phyloP scores from a whole-genome alignment of 192 early-diverging fungal genomes.

The Podila epicladia region DNA sequence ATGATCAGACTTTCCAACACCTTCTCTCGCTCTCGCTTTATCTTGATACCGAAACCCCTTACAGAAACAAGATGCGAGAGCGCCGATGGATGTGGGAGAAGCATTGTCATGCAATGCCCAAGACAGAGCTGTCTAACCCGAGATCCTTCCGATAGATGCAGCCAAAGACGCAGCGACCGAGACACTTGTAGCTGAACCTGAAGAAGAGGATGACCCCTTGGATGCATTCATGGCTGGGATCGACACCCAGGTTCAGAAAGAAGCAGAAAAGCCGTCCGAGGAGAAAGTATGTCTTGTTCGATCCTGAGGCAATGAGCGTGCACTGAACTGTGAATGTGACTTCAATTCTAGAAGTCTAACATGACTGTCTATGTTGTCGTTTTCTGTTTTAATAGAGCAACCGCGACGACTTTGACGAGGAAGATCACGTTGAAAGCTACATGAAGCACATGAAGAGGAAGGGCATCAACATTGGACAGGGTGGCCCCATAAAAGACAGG shows the following conservation, averaged over 20 bases:
- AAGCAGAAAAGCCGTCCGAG: constrained; percentile 57
- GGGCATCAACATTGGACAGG: constrained; percentile 77
- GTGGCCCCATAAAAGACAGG: constrained; percentile 49
- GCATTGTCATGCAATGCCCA: background rate
- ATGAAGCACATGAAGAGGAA: constrained; percentile 79
- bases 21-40: background rate
- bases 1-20: background rate
- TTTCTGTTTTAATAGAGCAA: constrained; percentile 42
- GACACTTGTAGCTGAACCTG: constrained; percentile 18
- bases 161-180: constrained; percentile 44
- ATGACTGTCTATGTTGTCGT: background rate
- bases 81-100: background rate
- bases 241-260: constrained; percentile 58
- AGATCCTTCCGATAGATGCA: constrained; percentile 36
- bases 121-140: background rate
- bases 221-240: constrained; percentile 89
- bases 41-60: background rate
- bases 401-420: constrained; percentile 77
- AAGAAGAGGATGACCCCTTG: constrained; percentile 76
- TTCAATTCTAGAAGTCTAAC: constrained; percentile 4
- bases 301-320: background rate
- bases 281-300: constrained; percentile 48
- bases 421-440: constrained; percentile 80
- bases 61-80: background rate
- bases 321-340: background rate